Evolutionary conservation across 495 filamentous ascomycete species (phyloP), one percentile per base, ranked within the genome.

Genomic region (Lichina pygmaea): DNA sequence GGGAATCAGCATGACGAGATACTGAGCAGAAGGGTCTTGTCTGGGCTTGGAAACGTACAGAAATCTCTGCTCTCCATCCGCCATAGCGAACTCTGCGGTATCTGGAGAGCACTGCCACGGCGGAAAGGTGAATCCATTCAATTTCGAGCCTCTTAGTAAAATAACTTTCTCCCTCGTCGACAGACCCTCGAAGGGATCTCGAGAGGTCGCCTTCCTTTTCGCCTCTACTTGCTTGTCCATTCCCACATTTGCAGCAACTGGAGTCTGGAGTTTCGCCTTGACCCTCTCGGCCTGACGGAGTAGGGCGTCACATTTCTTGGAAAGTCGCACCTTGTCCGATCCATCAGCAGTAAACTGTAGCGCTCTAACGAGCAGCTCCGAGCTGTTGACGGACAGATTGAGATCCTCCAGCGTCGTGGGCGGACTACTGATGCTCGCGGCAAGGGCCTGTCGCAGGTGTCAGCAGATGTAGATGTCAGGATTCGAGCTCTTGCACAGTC

Each of bases 121-220:
- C 8, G 75, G 82, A 52, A 92, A 95, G 5, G 71, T 63, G 49
- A 71, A 77, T 7, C 78, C 78, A 54, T 92, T 78, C 8, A 97
- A 60, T 44, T 74, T 78, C 11, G 84, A 84, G 3, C 72, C 71
- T 49, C 77, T 73, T 8, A 83, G 63, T 7, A 94, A 58, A 33
- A 94, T 74, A 15, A 80, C 77, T 52, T 89, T 65, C 52, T 95
- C 91, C 24, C 69, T 65, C 6, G 66, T 78, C 7, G 81, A 39
- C 36, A 39, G 5, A 11, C 13, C 13, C 10, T 39, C 36, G 13
- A 24, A 24, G 24, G 24, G 24, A 24, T 24, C 24, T 24, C 24
- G 24, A 24, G 24, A 24, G 4, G 24, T 24, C 4, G 24, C 24
- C 11, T 39, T 39, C 11, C 36, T 15, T 11, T 39, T 11, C 11